Conservation (phyloP, 106 monocot species). For the Ottelia alismoides region DNA sequence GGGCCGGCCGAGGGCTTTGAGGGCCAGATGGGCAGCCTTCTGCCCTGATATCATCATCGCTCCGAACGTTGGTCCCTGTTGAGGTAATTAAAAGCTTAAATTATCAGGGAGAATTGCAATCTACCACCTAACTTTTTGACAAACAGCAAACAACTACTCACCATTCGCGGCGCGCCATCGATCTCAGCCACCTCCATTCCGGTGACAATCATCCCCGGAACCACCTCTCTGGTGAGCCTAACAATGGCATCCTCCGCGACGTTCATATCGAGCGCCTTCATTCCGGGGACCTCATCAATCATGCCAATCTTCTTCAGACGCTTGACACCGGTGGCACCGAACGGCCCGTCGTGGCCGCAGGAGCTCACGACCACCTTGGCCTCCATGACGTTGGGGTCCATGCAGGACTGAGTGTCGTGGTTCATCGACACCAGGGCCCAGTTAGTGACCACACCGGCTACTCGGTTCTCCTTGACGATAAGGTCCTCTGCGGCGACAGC, state of each 20-base stretch:
- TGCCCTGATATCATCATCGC: slow-evolving; percentile 95
- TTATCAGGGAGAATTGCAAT: too few species aligned
- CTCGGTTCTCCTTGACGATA: slow-evolving; percentile 75
- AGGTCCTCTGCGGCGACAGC: slow-evolving; percentile 90
- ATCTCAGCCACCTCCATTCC: slow-evolving; percentile 99
- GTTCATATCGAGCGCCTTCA: slow-evolving; percentile 97
- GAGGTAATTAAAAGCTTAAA: too few species aligned
- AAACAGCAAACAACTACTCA: too few species aligned
- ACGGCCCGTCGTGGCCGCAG: slow-evolving; percentile 91
- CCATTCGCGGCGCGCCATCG: slow-evolving; percentile 87
- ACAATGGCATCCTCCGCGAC: slow-evolving; percentile 89
- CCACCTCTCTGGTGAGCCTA: slow-evolving; percentile 72
- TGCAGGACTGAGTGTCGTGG: slow-evolving; percentile 94
- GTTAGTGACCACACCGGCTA: slow-evolving; percentile 86
- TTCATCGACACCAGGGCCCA: slow-evolving; percentile 97
- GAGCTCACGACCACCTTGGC: slow-evolving; percentile 90
- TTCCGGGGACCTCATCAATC: slow-evolving; percentile 76
- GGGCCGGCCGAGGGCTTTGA: slow-evolving; percentile 67
- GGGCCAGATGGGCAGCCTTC: slow-evolving; percentile 87
- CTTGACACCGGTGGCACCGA: slow-evolving; percentile 93
- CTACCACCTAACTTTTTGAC: too few species aligned
- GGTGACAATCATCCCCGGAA: slow-evolving; percentile 93
- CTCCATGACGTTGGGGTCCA: slow-evolving; percentile 98
- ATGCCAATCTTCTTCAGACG: slow-evolving; percentile 74
- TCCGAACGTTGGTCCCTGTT: slow-evolving; percentile 87